Evolutionary conservation across 2,329 filamentous ascomycete genomes (phyloP).

Genomic region (Fusarium sp.): DNA sequence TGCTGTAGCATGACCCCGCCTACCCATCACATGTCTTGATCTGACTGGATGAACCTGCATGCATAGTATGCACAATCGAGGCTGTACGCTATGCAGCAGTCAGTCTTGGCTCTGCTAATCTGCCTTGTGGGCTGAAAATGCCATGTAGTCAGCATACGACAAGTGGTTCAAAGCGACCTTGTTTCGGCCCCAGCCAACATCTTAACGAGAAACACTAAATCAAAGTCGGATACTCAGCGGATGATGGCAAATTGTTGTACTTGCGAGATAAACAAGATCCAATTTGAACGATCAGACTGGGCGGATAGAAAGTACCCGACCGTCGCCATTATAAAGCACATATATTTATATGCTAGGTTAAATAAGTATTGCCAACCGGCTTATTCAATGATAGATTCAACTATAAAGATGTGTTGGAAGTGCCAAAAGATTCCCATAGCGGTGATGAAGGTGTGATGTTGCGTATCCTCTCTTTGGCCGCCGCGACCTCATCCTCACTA

Average conservation of each 20-base stretch:
- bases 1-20: neutral
- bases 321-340: too few relatives aligned
- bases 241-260: too few relatives aligned
- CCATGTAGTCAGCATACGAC: neutral
- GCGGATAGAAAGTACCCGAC: too few relatives aligned
- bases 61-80: neutral
- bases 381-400: neutral
- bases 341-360: too few relatives aligned
- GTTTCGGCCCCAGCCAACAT: too few relatives aligned
- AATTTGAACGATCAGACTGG: too few relatives aligned
- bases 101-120: neutral
- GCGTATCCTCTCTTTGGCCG: slow-evolving; percentile 9
- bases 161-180: too few relatives aligned
- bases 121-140: neutral
- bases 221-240: too few relatives aligned
- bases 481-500: neutral
- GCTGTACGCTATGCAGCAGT: neutral
- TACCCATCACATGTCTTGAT: neutral
- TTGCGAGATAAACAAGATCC: too few relatives aligned
- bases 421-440: neutral
- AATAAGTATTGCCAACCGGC: neutral
- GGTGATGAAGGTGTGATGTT: slow-evolving; percentile 20
- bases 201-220: too few relatives aligned
- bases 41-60: neutral
- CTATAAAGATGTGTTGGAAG: neutral